These are phyloP conservation scores for Microdochium bolleyi DNA, from an alignment of 2,329 filamentous ascomycete genomes.

Conservation along the genomic window DNA sequence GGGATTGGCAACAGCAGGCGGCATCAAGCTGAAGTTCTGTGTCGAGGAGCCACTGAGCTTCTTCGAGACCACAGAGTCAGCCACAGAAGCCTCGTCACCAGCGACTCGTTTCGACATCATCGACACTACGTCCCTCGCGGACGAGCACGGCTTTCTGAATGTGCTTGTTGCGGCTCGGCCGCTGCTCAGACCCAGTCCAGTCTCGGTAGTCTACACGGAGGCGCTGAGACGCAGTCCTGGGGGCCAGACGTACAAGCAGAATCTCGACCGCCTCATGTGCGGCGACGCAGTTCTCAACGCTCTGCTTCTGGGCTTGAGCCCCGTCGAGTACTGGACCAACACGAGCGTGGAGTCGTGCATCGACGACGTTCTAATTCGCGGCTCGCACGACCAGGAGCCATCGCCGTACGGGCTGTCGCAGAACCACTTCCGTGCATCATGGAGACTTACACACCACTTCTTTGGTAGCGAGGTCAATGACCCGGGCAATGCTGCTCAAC, in stretches of 20 bases:
- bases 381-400: constrained; percentile 6
- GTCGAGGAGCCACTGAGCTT: constrained; percentile 12
- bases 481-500: not conserved
- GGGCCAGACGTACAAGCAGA: constrained; percentile 8
- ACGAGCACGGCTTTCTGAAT: constrained; percentile 35
- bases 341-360: constrained; percentile 28
- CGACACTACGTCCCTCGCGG: constrained; percentile 42
- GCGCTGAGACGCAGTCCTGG: constrained; percentile 17
- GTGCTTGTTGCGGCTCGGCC: constrained; percentile 35
- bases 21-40: constrained; percentile 34
- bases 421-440: constrained; percentile 17
- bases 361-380: constrained; percentile 26
- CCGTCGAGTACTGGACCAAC: constrained; percentile 43
- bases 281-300: constrained; percentile 37
- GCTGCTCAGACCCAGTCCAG: constrained; percentile 32
- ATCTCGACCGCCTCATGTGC: constrained; percentile 33
- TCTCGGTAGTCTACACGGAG: constrained; percentile 42
- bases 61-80: not conserved
- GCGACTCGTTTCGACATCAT: constrained; percentile 40
- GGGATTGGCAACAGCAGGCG: constrained; percentile 9
- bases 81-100: not conserved
- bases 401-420: not conserved
- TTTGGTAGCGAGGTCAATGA: not conserved
- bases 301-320: constrained; percentile 40
- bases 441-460: constrained; percentile 12